A percentile compares a stretch with the other conserved stretches of the same genome.
Evolutionary conservation across 2,329 filamentous ascomycete genomes (phyloP).

Genomic region (Ambrosiella beaveri): DNA sequence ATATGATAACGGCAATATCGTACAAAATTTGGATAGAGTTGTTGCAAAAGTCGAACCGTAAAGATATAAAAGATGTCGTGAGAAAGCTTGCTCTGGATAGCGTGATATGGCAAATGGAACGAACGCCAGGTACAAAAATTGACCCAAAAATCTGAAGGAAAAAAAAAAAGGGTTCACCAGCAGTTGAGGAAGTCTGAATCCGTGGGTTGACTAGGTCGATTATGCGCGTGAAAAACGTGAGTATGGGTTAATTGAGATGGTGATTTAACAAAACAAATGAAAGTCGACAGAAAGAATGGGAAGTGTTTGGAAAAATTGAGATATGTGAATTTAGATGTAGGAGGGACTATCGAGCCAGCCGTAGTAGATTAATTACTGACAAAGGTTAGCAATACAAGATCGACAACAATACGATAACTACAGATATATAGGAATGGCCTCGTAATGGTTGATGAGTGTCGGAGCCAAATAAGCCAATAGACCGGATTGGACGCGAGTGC

Average conservation of each 20-base stretch:
- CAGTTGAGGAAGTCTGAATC: not conserved
- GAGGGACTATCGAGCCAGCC: not conserved
- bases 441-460: not conserved
- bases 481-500: too few relatives aligned
- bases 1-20: too few relatives aligned
- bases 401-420: not conserved
- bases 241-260: not conserved
- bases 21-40: too few relatives aligned
- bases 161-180: not conserved
- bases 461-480: not conserved
- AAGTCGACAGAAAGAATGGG: not conserved
- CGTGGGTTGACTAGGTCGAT: not conserved
- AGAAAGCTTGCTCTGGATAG: not conserved
- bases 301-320: not conserved
- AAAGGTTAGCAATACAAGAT: not conserved
- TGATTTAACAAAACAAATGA: not conserved
- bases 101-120: not conserved
- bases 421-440: not conserved
- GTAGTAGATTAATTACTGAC: not conserved
- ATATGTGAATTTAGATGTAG: not conserved
- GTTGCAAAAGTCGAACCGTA: not conserved
- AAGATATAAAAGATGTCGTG: not conserved
- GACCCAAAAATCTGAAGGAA: not conserved
- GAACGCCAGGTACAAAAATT: not conserved
- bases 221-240: not conserved